A percentile compares a stretch with the other conserved stretches of the same genome.
These are phyloP conservation scores for Suillus subaureus DNA, from an alignment of 768 basidiomycete species.

Conservation along the genomic window DNA sequence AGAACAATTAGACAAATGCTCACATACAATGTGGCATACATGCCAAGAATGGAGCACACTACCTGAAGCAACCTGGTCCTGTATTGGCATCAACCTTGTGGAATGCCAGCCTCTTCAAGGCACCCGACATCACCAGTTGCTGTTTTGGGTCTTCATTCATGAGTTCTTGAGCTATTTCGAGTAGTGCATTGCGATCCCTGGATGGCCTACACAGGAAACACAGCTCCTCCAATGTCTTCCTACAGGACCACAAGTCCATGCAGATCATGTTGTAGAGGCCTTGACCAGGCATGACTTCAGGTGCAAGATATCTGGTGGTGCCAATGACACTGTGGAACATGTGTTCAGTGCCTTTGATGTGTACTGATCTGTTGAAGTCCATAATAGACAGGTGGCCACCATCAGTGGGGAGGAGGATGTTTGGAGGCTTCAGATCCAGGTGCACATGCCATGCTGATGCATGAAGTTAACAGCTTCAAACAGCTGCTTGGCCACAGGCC, in stretches of 20 bases:
- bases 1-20: too few species aligned
- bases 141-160: not conserved
- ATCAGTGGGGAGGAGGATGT: constrained; percentile 11
- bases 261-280: not conserved
- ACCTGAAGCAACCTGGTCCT: not conserved
- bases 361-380: constrained; percentile 9
- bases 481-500: constrained; percentile 2
- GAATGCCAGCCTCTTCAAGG: not conserved
- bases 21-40: too few species aligned
- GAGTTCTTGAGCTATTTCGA: not conserved
- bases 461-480: constrained; percentile 16
- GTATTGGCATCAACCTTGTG: not conserved
- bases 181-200: not conserved
- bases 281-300: not conserved
- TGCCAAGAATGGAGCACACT: not conserved
- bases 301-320: not conserved
- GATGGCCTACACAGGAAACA: not conserved
- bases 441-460: constrained; percentile 22
- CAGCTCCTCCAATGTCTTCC: constrained; percentile 8
- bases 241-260: not conserved
- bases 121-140: not conserved
- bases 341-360: not conserved
- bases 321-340: not conserved
- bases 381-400: constrained; percentile 4
- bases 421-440: constrained; percentile 20